phyloP scores from a whole-genome alignment of 2,329 filamentous ascomycete species.

The Rhynchosporium graminicola region DNA sequence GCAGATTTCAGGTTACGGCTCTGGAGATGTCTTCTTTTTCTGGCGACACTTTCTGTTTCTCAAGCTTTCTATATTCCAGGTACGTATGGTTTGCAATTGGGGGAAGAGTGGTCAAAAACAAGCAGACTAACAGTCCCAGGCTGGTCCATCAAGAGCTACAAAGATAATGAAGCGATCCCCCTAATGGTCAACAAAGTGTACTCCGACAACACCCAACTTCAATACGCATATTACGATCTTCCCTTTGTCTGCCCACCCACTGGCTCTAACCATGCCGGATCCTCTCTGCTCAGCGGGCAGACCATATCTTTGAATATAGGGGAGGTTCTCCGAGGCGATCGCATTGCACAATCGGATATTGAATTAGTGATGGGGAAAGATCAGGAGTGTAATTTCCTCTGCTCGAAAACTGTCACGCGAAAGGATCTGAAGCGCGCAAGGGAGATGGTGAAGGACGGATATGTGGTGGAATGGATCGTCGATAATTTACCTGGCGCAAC shows the following conservation, averaged over 20 bases:
- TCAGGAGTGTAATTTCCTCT: constrained; percentile 70
- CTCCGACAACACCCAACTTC: constrained; percentile 85
- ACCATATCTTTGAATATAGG: constrained; percentile 81
- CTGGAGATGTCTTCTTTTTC: constrained; percentile 50
- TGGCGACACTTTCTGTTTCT: constrained; percentile 49
- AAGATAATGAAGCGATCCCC: constrained; percentile 73
- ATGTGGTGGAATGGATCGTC: constrained; percentile 91
- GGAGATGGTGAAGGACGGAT: constrained; percentile 74
- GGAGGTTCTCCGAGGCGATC: constrained; percentile 83
- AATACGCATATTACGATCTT: constrained; percentile 87
- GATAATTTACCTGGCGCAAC: constrained; percentile 89
- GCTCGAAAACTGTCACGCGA: constrained; percentile 65
- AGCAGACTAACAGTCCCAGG: constrained; percentile 49
- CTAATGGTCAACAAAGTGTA: constrained; percentile 92
- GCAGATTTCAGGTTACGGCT: constrained; percentile 38
- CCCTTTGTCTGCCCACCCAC: constrained; percentile 84
- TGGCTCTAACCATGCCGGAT: constrained; percentile 64
- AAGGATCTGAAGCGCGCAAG: constrained; percentile 67
- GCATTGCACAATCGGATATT: constrained; percentile 82
- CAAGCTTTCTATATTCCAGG: constrained; percentile 85
- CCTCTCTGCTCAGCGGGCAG: constrained; percentile 71
- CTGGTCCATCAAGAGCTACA: constrained; percentile 81
- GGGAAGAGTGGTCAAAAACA: neutral
- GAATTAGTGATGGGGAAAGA: constrained; percentile 77
- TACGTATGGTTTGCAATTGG: constrained; percentile 42